These are phyloP conservation scores for bread wheat (Triticum aestivum) DNA, from an alignment of 176 grass and related monocot genomes.

Conservation along the genomic window DNA sequence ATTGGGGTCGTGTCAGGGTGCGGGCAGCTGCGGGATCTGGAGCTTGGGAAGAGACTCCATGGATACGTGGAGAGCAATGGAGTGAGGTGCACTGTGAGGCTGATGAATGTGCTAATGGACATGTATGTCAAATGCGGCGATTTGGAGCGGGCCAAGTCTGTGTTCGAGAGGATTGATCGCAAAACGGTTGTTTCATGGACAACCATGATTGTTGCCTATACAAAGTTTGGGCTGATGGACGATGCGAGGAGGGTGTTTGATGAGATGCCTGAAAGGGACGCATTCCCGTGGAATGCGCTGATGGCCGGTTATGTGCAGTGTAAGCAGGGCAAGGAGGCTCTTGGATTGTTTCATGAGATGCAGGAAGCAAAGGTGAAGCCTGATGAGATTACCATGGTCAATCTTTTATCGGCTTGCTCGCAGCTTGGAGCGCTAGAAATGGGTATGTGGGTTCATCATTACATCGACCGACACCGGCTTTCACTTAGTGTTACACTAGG, in stretches of 20 bases:
- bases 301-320: conserved; percentile 73
- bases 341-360: conserved; percentile 73
- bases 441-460: conserved; percentile 73
- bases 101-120: conserved; percentile 54
- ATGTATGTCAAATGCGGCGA: conserved; percentile 60
- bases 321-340: conserved; percentile 55
- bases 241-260: conserved; percentile 54
- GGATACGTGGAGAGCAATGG: conserved; percentile 27
- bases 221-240: conserved; percentile 49
- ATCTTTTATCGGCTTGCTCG: conserved; percentile 63
- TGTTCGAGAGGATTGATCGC: conserved; percentile 39
- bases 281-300: conserved; percentile 76
- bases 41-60: conserved; percentile 43
- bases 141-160: conserved; percentile 35
- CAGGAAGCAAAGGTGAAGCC: conserved; percentile 56
- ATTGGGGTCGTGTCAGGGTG: conserved; percentile 45
- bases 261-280: conserved; percentile 76
- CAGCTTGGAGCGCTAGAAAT: conserved; percentile 66
- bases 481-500: conserved; percentile 47
- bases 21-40: conserved; percentile 42
- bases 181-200: conserved; percentile 62
- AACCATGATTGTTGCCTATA: conserved; percentile 57
- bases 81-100: conserved; percentile 37
- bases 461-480: conserved; percentile 44
- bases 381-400: conserved; percentile 65